Percentiles rank a stretch among this genome's conserved stretches.
Conservation (phyloP, 2,329 filamentous ascomycete species). For the Cadophora sp. region DNA sequence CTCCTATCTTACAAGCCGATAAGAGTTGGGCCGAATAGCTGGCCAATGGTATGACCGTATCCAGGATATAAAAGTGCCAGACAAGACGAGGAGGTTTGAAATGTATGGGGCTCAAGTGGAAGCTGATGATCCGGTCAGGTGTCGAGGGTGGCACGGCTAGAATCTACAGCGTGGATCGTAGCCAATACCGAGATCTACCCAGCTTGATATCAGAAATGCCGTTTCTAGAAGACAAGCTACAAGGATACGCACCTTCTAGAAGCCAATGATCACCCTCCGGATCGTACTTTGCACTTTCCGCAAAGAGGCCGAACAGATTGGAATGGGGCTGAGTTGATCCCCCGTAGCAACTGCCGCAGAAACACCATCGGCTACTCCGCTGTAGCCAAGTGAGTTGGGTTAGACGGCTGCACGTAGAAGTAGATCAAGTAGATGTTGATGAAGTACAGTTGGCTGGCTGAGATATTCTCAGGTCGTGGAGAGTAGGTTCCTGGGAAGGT, state of each 20-base stretch:
- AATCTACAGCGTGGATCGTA: slow-evolving; percentile 9
- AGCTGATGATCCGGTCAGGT: not conserved
- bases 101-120: slow-evolving; percentile 1
- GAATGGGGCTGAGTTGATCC: slow-evolving; percentile 6
- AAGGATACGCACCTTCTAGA: slow-evolving; percentile 11
- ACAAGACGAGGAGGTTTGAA: slow-evolving; percentile 2
- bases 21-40: not conserved
- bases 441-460: not conserved
- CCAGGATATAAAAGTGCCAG: not conserved
- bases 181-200: slow-evolving; percentile 15
- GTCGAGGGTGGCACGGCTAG: slow-evolving; percentile 16
- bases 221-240: slow-evolving; percentile 8
- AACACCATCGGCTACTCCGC: not conserved
- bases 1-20: not conserved
- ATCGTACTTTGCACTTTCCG: slow-evolving; percentile 10
- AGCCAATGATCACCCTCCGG: slow-evolving; percentile 14
- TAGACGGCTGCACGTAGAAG: not conserved
- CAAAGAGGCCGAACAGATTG: not conserved
- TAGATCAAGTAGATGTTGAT: not conserved
- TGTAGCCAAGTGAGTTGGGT: not conserved
- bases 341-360: slow-evolving; percentile 7
- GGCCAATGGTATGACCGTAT: not conserved
- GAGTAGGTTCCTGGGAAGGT: not conserved
- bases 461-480: not conserved
- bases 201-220: slow-evolving; percentile 3